Conservation (phyloP, 2,329 filamentous ascomycete species). For the Alternaria rosae region DNA sequence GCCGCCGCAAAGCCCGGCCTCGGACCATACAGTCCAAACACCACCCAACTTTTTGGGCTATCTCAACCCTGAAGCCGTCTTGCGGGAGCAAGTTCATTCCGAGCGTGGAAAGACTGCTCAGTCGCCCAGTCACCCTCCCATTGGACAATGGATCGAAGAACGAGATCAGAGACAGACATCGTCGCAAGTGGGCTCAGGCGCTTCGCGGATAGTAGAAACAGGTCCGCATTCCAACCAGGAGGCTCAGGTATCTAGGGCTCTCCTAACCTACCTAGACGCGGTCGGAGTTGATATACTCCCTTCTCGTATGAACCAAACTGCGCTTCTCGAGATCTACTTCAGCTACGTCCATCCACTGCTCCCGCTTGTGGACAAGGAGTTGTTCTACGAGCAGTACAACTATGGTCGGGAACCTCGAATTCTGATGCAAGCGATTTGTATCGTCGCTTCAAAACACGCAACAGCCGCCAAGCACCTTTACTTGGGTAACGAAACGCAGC, state of each 20-base stretch:
- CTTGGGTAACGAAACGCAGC: conserved; percentile 45
- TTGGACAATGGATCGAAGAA: conserved; percentile 49
- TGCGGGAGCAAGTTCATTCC: conserved; percentile 52
- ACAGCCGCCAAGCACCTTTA: conserved; percentile 51
- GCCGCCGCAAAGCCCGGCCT: conserved; percentile 42
- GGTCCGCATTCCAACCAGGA: conserved; percentile 42
- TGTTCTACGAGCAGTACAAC: conserved; percentile 50
- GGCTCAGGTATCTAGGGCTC: conserved; percentile 42
- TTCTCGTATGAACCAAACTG: conserved; percentile 45
- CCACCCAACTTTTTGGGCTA: conserved; percentile 56
- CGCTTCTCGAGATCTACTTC: conserved; percentile 56
- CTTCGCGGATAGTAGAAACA: conserved; percentile 38
- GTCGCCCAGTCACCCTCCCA: conserved; percentile 39
- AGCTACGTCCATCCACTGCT: conserved; percentile 56
- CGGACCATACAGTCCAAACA: conserved; percentile 41
- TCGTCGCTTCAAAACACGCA: conserved; percentile 58
- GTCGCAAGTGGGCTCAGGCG: conserved; percentile 32
- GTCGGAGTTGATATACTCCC: conserved; percentile 47
- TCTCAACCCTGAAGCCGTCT: conserved; percentile 56
- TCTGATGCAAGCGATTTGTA: conserved; percentile 56
- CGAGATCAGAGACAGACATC: conserved; percentile 33
- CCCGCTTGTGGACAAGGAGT: conserved; percentile 55
- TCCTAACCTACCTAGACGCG: conserved; percentile 49
- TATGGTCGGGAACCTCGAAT: conserved; percentile 49
- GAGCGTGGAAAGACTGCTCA: conserved; percentile 41